A percentile compares a stretch with the other conserved stretches of the same genome.
Evolutionary conservation across 768 basidiomycete genomes (phyloP).

Genomic region (Mycena capillaripes): DNA sequence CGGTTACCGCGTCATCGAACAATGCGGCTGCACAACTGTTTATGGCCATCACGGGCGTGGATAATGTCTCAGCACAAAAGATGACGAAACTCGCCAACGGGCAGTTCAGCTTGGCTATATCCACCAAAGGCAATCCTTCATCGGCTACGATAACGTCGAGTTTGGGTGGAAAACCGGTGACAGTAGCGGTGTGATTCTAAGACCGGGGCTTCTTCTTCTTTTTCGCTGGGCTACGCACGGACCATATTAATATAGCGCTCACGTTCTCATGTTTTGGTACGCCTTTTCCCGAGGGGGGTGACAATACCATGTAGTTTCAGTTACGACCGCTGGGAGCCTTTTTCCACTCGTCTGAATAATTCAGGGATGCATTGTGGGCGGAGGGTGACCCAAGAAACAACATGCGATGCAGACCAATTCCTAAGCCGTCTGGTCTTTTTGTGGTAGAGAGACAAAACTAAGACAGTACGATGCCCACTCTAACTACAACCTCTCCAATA

Average conservation of each 20-base stretch:
- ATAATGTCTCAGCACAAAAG: conserved; percentile 21
- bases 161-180: conserved; percentile 14
- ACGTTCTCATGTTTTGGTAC: no score
- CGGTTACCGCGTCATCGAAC: conserved; percentile 35
- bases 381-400: no score
- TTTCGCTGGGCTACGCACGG: no score
- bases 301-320: no score
- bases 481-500: neutral
- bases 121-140: conserved; percentile 35
- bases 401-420: no score
- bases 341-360: no score
- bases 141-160: conserved; percentile 38
- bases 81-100: conserved; percentile 33
- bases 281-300: no score
- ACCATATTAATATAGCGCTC: no score
- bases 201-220: no score
- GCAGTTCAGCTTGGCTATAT: conserved; percentile 25
- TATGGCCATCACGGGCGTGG: conserved; percentile 33
- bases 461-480: neutral
- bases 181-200: neutral
- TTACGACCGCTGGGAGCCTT: no score
- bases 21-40: conserved; percentile 23
- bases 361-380: no score
- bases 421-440: no score
- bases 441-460: neutral